Conservation (phyloP, 2,329 filamentous ascomycete species). For the Monilinia vaccinii-corymbosi region DNA sequence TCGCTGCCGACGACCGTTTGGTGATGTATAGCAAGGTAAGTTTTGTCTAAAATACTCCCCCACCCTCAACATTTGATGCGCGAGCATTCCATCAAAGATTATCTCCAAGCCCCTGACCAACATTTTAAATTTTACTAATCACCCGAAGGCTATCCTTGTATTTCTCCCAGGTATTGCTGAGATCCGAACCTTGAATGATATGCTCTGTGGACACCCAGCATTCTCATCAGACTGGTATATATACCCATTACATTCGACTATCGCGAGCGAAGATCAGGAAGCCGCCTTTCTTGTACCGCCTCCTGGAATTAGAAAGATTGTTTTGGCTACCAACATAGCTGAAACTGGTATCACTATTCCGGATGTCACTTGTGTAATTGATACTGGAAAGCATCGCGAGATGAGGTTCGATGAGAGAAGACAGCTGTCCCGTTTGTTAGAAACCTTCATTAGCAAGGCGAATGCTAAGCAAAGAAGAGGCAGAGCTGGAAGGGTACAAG, state of each 20-base stretch:
- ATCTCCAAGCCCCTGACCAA: too few relatives aligned
- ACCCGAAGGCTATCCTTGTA: constrained; percentile 67
- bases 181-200: constrained; percentile 79
- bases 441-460: constrained; percentile 90
- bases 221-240: constrained; percentile 76
- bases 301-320: constrained; percentile 77
- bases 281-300: constrained; percentile 83
- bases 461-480: constrained; percentile 94
- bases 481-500: constrained; percentile 88
- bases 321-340: constrained; percentile 94
- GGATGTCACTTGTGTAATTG: constrained; percentile 93
- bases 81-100: background rate
- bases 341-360: constrained; percentile 98
- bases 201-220: constrained; percentile 65
- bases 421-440: constrained; percentile 81
- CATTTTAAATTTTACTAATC: background rate
- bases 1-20: constrained; percentile 61
- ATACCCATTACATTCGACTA: constrained; percentile 86
- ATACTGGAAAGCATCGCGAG: constrained; percentile 93
- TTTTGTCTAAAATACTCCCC: background rate
- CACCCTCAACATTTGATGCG: background rate
- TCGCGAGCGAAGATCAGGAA: constrained; percentile 94
- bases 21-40: constrained; percentile 55
- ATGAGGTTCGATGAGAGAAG: constrained; percentile 94
- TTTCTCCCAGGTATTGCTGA: constrained; percentile 94